A percentile compares a stretch with the other conserved stretches of the same genome.
Conservation (phyloP, 1,284 basidiomycete genomes). For the Fomitopsis betulina region DNA sequence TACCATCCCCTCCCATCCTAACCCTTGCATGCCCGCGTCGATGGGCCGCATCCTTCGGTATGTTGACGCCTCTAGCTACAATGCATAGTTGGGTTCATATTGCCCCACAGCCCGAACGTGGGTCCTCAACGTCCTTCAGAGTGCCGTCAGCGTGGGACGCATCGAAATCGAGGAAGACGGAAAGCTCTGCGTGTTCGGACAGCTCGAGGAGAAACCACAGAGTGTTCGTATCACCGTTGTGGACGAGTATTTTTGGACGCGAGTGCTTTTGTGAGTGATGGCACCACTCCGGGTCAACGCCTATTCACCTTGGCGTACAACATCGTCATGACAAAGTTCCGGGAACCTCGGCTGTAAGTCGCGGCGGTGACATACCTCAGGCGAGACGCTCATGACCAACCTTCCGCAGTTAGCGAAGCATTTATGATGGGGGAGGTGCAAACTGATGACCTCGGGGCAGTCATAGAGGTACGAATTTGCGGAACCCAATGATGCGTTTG, state of each 20-base stretch:
- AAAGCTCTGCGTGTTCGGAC: conserved; percentile 54
- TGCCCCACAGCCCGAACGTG: conserved; percentile 51
- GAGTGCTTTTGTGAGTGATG: conserved; percentile 57
- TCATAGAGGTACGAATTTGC: conserved; percentile 66
- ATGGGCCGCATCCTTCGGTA: neutral
- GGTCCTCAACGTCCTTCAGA: conserved; percentile 53
- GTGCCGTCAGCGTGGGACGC: conserved; percentile 54
- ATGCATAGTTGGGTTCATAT: neutral
- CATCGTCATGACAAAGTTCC: conserved; percentile 34
- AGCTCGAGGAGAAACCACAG: conserved; percentile 45
- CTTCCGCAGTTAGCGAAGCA: conserved; percentile 72
- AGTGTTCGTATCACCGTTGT: conserved; percentile 61
- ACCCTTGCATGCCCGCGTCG: neutral
- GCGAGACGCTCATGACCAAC: neutral
- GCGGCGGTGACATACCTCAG: conserved; percentile 3
- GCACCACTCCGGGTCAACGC: conserved; percentile 9
- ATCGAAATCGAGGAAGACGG: conserved; percentile 60
- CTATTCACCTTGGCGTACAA: neutral
- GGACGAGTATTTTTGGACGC: conserved; percentile 77
- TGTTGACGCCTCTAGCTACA: neutral
- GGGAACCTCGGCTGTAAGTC: conserved; percentile 71
- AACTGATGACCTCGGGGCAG: conserved; percentile 64
- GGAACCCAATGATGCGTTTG: conserved; percentile 2
- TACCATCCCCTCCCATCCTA: neutral
- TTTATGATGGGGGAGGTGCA: conserved; percentile 83